These are phyloP conservation scores for Nannizzia gypsea DNA, from an alignment of 2,329 filamentous ascomycete genomes.

Conservation along the genomic window DNA sequence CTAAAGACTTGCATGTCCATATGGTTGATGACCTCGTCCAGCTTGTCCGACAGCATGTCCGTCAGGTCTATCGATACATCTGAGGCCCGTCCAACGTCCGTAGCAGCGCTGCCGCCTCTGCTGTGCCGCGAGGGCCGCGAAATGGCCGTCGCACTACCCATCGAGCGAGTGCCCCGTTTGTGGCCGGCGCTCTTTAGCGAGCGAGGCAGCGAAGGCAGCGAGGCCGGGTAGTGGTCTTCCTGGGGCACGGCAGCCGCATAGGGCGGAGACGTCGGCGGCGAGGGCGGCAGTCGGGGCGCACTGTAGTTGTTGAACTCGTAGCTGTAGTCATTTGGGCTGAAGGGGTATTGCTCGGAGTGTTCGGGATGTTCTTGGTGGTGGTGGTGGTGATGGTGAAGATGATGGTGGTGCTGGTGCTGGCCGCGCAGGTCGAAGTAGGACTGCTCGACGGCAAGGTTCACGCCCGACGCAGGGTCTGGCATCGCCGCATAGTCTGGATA, in stretches of 20 bases:
- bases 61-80: conserved; percentile 25
- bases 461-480: not conserved
- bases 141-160: not conserved
- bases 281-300: conserved; percentile 2
- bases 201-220: not conserved
- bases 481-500: not conserved
- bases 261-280: conserved; percentile 4
- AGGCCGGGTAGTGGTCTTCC: not conserved
- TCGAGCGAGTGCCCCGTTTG: not conserved
- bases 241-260: not conserved
- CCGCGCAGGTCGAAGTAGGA: conserved; percentile 1
- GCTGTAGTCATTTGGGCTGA: conserved; percentile 5
- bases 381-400: not conserved
- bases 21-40: conserved; percentile 57
- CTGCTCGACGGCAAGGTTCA: not conserved
- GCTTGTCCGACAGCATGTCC: conserved; percentile 50
- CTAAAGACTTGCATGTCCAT: conserved; percentile 54
- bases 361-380: not conserved
- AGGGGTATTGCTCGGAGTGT: not conserved
- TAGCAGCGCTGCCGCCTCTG: not conserved
- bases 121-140: not conserved
- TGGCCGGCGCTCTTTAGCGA: not conserved
- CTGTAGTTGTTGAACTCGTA: not conserved
- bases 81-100: conserved; percentile 27
- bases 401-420: not conserved